Evolutionary conservation across 2,329 filamentous ascomycete genomes (phyloP).

Genomic region (Raffaelea deltoideospora): DNA sequence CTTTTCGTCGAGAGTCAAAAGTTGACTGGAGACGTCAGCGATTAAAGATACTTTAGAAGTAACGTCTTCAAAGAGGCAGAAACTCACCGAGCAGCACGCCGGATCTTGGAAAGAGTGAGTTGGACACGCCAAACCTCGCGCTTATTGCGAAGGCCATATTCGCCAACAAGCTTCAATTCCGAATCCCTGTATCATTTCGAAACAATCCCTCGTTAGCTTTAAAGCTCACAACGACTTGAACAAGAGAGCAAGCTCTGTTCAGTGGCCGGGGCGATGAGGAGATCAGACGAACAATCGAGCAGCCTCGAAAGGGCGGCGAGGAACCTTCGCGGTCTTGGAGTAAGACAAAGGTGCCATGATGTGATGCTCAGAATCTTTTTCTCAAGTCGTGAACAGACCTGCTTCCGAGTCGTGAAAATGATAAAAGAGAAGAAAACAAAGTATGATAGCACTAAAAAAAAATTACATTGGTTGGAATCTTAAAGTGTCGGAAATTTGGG

Average conservation of each 20-base stretch:
- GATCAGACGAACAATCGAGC: constrained; percentile 89
- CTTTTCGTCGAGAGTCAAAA: constrained; percentile 99
- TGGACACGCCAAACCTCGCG: constrained; percentile 99
- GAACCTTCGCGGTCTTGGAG: constrained; percentile 99
- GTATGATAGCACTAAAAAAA: no score
- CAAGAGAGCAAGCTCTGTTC: constrained; percentile 90
- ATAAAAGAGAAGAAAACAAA: not conserved
- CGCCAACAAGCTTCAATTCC: constrained; percentile 98
- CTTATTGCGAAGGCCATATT: constrained; percentile 99
- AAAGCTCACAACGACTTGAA: constrained; percentile 72
- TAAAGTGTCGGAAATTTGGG: no score
- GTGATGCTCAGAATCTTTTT: no score
- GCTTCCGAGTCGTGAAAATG: no score
- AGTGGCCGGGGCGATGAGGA: constrained; percentile 46
- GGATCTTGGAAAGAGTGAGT: constrained; percentile 99
- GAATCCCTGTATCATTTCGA: constrained; percentile 61
- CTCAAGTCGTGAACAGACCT: no score
- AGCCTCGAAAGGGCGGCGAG: constrained; percentile 90
- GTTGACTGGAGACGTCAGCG: constrained; percentile 52
- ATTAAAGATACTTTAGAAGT: no score
- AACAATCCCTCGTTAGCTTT: constrained; percentile 14
- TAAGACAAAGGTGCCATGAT: constrained; percentile 48
- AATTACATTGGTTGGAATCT: no score
- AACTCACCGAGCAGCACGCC: constrained; percentile 97
- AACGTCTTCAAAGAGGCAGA: not conserved